Evolutionary conservation across 805 yeast species (phyloP), one percentile per base, ranked within the genome.

Genomic region (Kodamaea kakaduensis): DNA sequence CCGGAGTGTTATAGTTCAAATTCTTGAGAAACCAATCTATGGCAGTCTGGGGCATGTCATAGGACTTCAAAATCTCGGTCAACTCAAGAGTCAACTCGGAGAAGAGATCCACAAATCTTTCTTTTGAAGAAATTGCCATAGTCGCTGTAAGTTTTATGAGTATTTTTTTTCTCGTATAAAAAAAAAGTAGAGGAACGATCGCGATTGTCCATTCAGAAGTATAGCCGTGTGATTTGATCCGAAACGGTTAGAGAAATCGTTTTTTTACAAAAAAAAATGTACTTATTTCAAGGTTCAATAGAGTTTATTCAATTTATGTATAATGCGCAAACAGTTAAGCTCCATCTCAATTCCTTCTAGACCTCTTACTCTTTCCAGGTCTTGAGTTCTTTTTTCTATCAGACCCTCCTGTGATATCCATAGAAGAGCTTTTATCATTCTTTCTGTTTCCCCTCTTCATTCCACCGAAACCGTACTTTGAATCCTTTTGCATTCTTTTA

Each of bases 31-130:
- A 86, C 97, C 98, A 93, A 17, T 74, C 76, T 38, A 84, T 73
- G 24, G 96, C 97, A 43, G 84, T 93, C 36, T 70, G 62, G 19
- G 96, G 87, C 79, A 93, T 84, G 38, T 87, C 85, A 62, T 87
- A 85, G 34, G 66, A 66, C 29, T 60, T 63, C 41, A 85, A 65
- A 32, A 79, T 73, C 14, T 72, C 74, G 37, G 70, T 72, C 45
- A 90, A 67, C 54, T 90, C 98, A 12, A 69, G 74, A 25, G 86
- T 95, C 43, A 93, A 61, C 25, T 69, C 70, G 44, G 90, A 94
- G 64, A 90, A 88, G 32, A 78, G 80, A 14, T 62, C 66, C 38
- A 81, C 55, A 54, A 84, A 84, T 52, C 72, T 76, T 29, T 69
- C 63, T 64, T 69, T 81, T 36, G 69, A 58, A 13, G 54, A 54